Percentiles rank a stretch among this genome's conserved stretches.
phyloP scores from a whole-genome alignment of 2,329 filamentous ascomycete species.

The Teratosphaeria zuluensis region DNA sequence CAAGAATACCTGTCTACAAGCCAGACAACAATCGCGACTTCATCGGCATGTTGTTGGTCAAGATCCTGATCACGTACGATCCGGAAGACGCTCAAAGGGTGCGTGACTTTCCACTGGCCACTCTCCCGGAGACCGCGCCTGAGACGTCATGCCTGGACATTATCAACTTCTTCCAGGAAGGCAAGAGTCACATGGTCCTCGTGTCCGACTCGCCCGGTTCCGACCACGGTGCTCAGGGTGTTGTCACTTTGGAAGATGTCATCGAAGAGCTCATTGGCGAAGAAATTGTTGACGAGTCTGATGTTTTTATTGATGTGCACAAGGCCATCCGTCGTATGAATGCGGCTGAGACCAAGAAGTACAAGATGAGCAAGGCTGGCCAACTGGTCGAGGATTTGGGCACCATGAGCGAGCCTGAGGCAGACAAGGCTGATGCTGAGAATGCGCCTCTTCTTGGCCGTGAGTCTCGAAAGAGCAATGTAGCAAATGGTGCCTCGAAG shows the following conservation, averaged over 20 bases:
- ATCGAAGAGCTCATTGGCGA: constrained; percentile 98
- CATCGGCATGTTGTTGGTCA: constrained; percentile 94
- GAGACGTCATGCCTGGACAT: constrained; percentile 97
- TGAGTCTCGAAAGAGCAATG: constrained; percentile 21
- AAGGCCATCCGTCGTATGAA: constrained; percentile 88
- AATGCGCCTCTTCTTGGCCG: constrained; percentile 19
- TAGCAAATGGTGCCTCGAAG: constrained; percentile 26
- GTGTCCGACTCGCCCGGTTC: constrained; percentile 89
- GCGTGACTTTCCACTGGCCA: constrained; percentile 82
- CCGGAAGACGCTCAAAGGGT: constrained; percentile 85
- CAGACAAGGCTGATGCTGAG: constrained; percentile 16
- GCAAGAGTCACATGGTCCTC: constrained; percentile 96
- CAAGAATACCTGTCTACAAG: constrained; percentile 86
- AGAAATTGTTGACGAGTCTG: constrained; percentile 98
- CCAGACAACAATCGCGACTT: constrained; percentile 79
- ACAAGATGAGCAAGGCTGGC: constrained; percentile 13
- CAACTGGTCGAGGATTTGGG: constrained; percentile 6
- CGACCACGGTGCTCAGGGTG: constrained; percentile 78
- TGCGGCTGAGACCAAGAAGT: constrained; percentile 63
- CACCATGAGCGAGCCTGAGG: constrained; percentile 7
- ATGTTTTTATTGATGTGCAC: constrained; percentile 96
- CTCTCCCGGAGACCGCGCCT: constrained; percentile 85
- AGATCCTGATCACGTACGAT: constrained; percentile 97
- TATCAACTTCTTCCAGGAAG: constrained; percentile 99
- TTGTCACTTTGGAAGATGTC: constrained; percentile 93